Base-by-base conservation (phyloP, 2,329 filamentous ascomycete species). In the Helicocarpus griseus region DNA sequence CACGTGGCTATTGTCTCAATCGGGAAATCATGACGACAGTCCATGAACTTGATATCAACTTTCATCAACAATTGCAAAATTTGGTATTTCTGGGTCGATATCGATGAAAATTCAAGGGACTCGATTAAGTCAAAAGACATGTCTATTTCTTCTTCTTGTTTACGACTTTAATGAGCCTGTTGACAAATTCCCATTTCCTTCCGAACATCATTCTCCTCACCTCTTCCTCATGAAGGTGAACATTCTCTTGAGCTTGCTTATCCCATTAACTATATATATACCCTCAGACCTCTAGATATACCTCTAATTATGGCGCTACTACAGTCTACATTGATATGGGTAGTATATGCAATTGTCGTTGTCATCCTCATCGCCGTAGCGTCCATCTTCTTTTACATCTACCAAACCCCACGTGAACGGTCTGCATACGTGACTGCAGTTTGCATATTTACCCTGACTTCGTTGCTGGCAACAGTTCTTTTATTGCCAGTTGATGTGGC, bases 401-500 rank as follows among this genome's bases (percentile, higher is more conserved):
- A 95, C 78, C 91, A 97, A 68, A 83, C 86, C 9, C 87, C 90
- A 31, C 82, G 87, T 61, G 91, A 97, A 53, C 84, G 93, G 56
- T 93, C 89, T 21, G 79, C 82, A 36, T 77, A 86, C 46, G 89
- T 97, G 55, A 95, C 85, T 54, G 76, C 82, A 49, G 86, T 96
- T 60, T 88, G 88, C 66, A 89, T 95, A 60, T 73, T 96, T 69
- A 93, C 89, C 51, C 78, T 95, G 43, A 89, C 90, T 8, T 80
- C 87, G 7, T 80, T 98, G 28, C 82, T 98, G 50, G 93, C 93
- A 13, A 98, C 93, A 1, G 84, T 96, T 26, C 80, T 98, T 31
- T 80, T 98, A 21, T 81, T 96, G 26, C 93, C 93, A 22, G 91
- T 97, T 67, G 93, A 98, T 68, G 89, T 97, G 59, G 93, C 93